Evolutionary conservation across 2,329 filamentous ascomycete genomes (phyloP).

Genomic region (Hypocreales sp.): DNA sequence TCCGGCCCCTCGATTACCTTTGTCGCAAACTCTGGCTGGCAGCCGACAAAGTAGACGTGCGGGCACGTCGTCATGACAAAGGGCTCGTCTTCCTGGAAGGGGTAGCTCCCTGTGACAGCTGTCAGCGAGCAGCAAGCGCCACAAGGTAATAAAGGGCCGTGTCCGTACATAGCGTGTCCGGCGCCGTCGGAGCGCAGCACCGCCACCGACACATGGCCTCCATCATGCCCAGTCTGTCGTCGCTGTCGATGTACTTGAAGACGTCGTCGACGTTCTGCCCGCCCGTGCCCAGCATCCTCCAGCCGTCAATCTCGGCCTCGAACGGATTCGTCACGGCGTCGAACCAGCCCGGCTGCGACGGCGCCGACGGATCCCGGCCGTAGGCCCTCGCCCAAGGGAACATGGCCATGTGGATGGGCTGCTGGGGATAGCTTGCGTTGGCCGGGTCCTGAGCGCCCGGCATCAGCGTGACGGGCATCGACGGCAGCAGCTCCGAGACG

Average conservation of each 20-base stretch:
- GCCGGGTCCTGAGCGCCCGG: slow-evolving; percentile 77
- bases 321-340: slow-evolving; percentile 87
- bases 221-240: slow-evolving; percentile 75
- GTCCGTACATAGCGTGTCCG: slow-evolving; percentile 88
- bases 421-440: slow-evolving; percentile 79
- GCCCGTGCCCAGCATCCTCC: slow-evolving; percentile 70
- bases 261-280: slow-evolving; percentile 92
- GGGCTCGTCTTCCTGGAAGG: slow-evolving; percentile 85
- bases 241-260: slow-evolving; percentile 72
- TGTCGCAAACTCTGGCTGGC: slow-evolving; percentile 66
- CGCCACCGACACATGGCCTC: slow-evolving; percentile 90
- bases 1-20: slow-evolving; percentile 49
- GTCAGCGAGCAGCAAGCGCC: slow-evolving; percentile 13
- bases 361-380: slow-evolving; percentile 26
- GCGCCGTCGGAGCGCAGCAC: slow-evolving; percentile 80
- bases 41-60: slow-evolving; percentile 82
- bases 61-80: slow-evolving; percentile 77
- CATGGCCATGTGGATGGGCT: slow-evolving; percentile 84
- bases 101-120: slow-evolving; percentile 63
- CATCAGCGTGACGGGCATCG: slow-evolving; percentile 76
- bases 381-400: slow-evolving; percentile 65
- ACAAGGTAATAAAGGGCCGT: no score
- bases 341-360: slow-evolving; percentile 52
- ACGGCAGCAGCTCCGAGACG: slow-evolving; percentile 65
- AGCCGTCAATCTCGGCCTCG: slow-evolving; percentile 82